Base-by-base conservation (phyloP, 768 basidiomycete genomes). In the Podaxis sp. region DNA sequence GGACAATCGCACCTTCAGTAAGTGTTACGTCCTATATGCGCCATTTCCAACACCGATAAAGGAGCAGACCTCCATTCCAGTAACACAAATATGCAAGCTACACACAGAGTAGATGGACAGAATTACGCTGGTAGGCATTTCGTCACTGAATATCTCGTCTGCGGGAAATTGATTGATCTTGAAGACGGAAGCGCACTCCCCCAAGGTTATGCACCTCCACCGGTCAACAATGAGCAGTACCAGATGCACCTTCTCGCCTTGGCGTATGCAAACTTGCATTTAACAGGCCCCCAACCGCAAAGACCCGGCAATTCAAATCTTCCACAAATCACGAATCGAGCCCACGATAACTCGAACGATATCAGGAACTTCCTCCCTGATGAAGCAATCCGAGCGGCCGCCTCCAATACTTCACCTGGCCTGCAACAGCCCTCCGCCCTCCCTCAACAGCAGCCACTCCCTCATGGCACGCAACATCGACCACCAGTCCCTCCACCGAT, bases 1-100 rank as follows among this genome's bases (percentile, higher is more conserved):
- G 12, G 58, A 59, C 19, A 59, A 59, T 38, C 47, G 58, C 7
- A 17, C 37, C 4, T 59, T 37, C 17, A 38, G 58, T 59, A 38
- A 5, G 47, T 41, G 7, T 7, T 8, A 19, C 43, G n/a, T n/a
- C n/a, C 43, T 17, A 1, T 46, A 46, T 3, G 2, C n/a, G 2
- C n/a, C 43, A 6, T 46, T 19, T 8, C 43, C 15, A 17, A 8
- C 17, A 19, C 43, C 19, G 5, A 46, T 19, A 19, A 17, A 46
- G 3, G 43, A 46, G 19, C n/a, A 46, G 43, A 46, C 43, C n/a
- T n/a, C 19, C 15, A 8, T 50, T 11, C 49, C 12, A 22, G 19
- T 11, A 50, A 50, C 25, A 15, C 22, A 9, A 24, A 50, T 15
- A 12, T 25, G 19, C 49, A 27, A 24, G 49, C 19, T 17, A 22